Percentiles rank a stretch among this genome's conserved stretches.
phyloP scores from a whole-genome alignment of 176 grass and related monocot species.

The Hsuehochloa calcarea region DNA sequence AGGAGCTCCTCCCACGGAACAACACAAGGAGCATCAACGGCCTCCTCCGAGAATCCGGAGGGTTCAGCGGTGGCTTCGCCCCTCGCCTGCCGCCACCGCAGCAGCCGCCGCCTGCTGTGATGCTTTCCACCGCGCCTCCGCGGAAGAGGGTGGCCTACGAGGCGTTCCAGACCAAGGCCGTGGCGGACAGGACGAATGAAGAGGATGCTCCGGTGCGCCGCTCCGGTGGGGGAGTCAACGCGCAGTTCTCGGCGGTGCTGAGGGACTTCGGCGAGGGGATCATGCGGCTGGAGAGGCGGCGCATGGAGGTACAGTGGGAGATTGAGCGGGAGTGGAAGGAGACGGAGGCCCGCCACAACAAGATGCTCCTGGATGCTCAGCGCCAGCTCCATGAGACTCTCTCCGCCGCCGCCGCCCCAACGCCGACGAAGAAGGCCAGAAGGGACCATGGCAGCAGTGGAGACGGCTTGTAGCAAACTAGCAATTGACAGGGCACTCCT shows the following conservation, averaged over 20 bases:
- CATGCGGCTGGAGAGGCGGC: conserved; percentile 68
- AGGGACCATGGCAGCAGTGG: conserved; percentile 45
- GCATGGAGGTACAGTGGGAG: conserved; percentile 75
- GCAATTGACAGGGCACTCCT: neutral
- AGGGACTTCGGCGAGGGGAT: conserved; percentile 65
- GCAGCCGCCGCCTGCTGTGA: conserved; percentile 18
- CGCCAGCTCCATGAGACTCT: conserved; percentile 52
- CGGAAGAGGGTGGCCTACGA: conserved; percentile 58
- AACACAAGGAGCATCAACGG: conserved; percentile 82
- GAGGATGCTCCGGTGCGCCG: conserved; percentile 22
- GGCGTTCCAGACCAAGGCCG: conserved; percentile 26
- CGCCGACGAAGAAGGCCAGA: conserved; percentile 65
- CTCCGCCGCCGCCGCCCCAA: conserved; percentile 18
- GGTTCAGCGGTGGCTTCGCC: conserved; percentile 18
- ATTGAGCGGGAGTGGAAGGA: conserved; percentile 81
- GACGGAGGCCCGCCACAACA: conserved; percentile 55
- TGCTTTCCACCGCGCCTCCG: conserved; percentile 43
- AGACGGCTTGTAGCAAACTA: conserved; percentile 14
- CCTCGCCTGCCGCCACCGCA: conserved; percentile 25
- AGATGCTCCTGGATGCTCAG: conserved; percentile 67
- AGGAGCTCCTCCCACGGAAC: conserved; percentile 38
- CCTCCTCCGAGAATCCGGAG: conserved; percentile 51
- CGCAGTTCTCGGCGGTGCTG: conserved; percentile 46
- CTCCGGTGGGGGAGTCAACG: neutral
- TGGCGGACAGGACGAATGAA: conserved; percentile 40